These are phyloP conservation scores for Lithohypha guttulata DNA, from an alignment of 2,329 filamentous ascomycete species.

Conservation along the genomic window DNA sequence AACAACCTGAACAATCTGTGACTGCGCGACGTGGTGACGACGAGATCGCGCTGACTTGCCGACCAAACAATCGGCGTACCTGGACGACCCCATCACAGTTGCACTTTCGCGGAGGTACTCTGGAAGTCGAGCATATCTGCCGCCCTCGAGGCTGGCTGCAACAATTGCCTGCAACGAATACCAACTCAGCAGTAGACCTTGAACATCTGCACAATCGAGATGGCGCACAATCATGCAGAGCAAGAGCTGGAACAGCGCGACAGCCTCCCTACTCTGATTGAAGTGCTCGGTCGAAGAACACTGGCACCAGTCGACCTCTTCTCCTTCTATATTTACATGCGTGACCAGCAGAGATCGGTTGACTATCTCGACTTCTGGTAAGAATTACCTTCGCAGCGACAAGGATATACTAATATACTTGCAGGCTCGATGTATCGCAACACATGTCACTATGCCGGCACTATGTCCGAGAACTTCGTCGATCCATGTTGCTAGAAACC, in stretches of 20 bases:
- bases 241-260: slow-evolving; percentile 50
- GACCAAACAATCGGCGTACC: no score
- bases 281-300: slow-evolving; percentile 89
- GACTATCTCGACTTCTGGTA: slow-evolving; percentile 99
- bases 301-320: slow-evolving; percentile 91
- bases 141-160: no score
- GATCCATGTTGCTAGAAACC: slow-evolving; percentile 85
- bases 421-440: slow-evolving; percentile 95
- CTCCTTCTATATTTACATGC: slow-evolving; percentile 99
- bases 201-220: no score
- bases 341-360: slow-evolving; percentile 93
- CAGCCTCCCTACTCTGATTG: slow-evolving; percentile 84
- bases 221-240: slow-evolving; percentile 14
- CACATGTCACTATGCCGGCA: slow-evolving; percentile 95
- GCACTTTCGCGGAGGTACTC: no score
- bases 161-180: no score
- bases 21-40: no score
- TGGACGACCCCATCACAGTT: no score
- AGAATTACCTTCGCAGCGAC: slow-evolving; percentile 23
- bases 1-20: no score
- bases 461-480: slow-evolving; percentile 87
- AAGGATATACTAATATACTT: slow-evolving; percentile 12
- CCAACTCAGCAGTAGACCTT: no score
- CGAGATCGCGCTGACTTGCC: no score
- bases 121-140: no score